Conservation (phyloP, 352 stramenopile species). For the Phytopythium cucurbitacearum region DNA sequence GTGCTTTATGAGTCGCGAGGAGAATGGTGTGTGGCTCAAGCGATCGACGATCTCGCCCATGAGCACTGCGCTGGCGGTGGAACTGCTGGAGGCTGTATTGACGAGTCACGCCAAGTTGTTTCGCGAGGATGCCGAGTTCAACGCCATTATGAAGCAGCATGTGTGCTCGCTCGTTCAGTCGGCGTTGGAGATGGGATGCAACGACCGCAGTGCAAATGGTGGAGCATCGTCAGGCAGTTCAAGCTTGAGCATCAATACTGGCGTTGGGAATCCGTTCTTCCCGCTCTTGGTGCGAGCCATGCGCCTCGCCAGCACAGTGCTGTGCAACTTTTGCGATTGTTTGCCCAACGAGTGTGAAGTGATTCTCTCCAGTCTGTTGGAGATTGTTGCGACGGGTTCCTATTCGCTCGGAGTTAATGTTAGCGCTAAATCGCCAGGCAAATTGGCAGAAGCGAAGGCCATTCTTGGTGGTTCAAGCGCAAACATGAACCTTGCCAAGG, state of each 20-base stretch:
- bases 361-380: conserved; percentile 58
- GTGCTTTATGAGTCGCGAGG: conserved; percentile 81
- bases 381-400: conserved; percentile 76
- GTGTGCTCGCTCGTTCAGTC: conserved; percentile 67
- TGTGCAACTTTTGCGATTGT: conserved; percentile 76
- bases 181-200: conserved; percentile 64
- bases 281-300: conserved; percentile 80
- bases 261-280: conserved; percentile 51
- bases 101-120: conserved; percentile 59
- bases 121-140: conserved; percentile 67
- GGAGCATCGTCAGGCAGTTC: conserved; percentile 13
- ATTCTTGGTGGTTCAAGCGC: conserved; percentile 15
- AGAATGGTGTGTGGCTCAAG: conserved; percentile 85
- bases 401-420: conserved; percentile 24
- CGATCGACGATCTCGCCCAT: conserved; percentile 69
- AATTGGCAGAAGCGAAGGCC: conserved; percentile 38
- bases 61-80: conserved; percentile 69
- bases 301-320: conserved; percentile 65
- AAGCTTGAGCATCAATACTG: background rate
- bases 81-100: conserved; percentile 77
- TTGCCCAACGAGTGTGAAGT: conserved; percentile 56
- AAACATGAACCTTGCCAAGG: conserved; percentile 27
- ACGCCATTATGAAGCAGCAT: conserved; percentile 78
- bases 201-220: conserved; percentile 28
- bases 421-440: conserved; percentile 47